phyloP scores from a whole-genome alignment of 129 eudicot species.

The Gnaphalium uliginosum region DNA sequence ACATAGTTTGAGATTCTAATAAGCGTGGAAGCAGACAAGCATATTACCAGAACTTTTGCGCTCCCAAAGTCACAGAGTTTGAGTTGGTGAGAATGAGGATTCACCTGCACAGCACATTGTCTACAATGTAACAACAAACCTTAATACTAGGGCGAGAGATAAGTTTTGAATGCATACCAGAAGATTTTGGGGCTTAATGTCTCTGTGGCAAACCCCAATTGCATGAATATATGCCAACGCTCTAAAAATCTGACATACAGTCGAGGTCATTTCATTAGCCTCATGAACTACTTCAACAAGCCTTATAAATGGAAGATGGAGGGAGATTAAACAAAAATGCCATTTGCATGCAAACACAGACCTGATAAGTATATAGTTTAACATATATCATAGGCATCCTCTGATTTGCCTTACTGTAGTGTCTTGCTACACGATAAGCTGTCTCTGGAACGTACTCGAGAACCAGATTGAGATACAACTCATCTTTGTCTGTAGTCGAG shows the following conservation, averaged over 20 bases:
- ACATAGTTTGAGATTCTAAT: neutral
- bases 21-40: neutral
- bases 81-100: slow-evolving; percentile 74
- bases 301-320: neutral
- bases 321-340: neutral
- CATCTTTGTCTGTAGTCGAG: slow-evolving; percentile 70
- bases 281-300: slow-evolving; percentile 6
- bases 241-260: slow-evolving; percentile 55
- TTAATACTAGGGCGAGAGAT: neutral
- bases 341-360: slow-evolving; percentile 18
- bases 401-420: slow-evolving; percentile 71
- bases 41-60: slow-evolving; percentile 71
- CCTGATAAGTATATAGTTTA: slow-evolving; percentile 75
- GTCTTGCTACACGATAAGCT: slow-evolving; percentile 61
- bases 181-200: slow-evolving; percentile 73
- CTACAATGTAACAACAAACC: slow-evolving; percentile 10
- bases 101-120: slow-evolving; percentile 47
- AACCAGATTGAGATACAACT: slow-evolving; percentile 68
- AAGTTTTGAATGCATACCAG: slow-evolving; percentile 42
- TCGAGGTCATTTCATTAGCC: slow-evolving; percentile 18
- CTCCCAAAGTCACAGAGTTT: slow-evolving; percentile 81
- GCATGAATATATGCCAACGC: slow-evolving; percentile 76
- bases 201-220: slow-evolving; percentile 78
- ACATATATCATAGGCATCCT: slow-evolving; percentile 83
- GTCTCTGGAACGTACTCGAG: slow-evolving; percentile 73